phyloP scores from a whole-genome alignment of 2,329 filamentous ascomycete genomes.

The Microcera coccophila region DNA sequence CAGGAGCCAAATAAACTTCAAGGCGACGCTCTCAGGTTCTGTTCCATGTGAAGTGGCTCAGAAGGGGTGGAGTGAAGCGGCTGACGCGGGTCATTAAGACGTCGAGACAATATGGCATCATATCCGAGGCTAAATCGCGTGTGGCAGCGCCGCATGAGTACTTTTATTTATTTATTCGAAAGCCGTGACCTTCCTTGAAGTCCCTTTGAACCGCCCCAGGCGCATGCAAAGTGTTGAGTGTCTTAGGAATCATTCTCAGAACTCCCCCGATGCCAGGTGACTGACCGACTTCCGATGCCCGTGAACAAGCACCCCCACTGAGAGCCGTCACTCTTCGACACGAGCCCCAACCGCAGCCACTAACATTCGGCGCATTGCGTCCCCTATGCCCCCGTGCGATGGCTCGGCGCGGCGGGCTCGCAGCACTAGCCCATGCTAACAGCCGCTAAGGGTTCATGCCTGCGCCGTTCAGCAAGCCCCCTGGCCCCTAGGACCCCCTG shows the following conservation, averaged over 20 bases:
- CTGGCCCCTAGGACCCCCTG: slow-evolving; percentile 3
- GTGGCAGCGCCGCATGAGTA: background rate
- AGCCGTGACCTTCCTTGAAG: too few relatives aligned
- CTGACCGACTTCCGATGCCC: too few relatives aligned
- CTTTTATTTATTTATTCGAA: too few relatives aligned
- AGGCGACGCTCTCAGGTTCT: background rate
- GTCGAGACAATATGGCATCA: too few relatives aligned
- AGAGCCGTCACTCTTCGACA: background rate
- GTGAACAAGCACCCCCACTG: background rate
- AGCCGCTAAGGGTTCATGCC: background rate
- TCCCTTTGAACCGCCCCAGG: too few relatives aligned
- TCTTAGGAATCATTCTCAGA: too few relatives aligned
- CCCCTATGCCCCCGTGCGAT: background rate
- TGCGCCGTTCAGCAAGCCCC: slow-evolving; percentile 9
- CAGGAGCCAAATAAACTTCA: slow-evolving; percentile 37
- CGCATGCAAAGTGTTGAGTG: too few relatives aligned
- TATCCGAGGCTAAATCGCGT: background rate
- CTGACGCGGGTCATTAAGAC: background rate
- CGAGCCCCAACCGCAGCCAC: background rate
- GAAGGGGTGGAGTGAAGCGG: background rate
- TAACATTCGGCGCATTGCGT: background rate
- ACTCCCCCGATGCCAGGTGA: too few relatives aligned
- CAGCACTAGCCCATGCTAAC: background rate
- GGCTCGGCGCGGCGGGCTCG: background rate
- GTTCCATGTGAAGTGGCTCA: background rate